These are phyloP conservation scores for Penicillium occitanis DNA, from an alignment of 2,329 filamentous ascomycete genomes.

Conservation along the genomic window DNA sequence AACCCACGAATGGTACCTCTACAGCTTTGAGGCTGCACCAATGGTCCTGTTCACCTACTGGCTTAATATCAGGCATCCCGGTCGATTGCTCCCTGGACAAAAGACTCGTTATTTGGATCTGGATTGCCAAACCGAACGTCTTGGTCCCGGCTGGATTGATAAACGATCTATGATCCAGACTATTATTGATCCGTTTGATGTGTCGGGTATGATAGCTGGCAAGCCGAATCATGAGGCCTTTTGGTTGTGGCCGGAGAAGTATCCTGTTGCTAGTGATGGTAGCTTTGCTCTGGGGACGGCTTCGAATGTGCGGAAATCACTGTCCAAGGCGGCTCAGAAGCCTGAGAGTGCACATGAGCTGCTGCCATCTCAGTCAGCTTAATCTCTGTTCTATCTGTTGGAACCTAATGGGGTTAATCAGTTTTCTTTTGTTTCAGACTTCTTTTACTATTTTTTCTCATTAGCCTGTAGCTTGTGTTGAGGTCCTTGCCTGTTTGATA, in stretches of 20 bases:
- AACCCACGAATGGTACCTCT: conserved; percentile 40
- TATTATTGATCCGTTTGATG: conserved; percentile 32
- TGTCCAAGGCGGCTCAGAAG: background rate
- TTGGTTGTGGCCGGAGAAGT: conserved; percentile 31
- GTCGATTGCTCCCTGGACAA: conserved; percentile 32
- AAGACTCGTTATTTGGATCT: conserved; percentile 32
- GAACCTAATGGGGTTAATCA: too few relatives aligned
- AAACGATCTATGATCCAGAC: conserved; percentile 30
- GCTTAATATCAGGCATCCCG: conserved; percentile 40
- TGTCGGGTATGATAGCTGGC: conserved; percentile 29
- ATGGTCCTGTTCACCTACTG: conserved; percentile 39
- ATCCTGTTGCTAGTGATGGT: conserved; percentile 30
- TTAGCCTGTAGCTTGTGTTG: background rate
- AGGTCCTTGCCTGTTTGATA: background rate
- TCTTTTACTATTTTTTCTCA: background rate
- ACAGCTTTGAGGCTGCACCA: conserved; percentile 37
- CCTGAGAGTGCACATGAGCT: background rate
- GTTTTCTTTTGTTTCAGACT: background rate
- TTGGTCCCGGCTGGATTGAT: conserved; percentile 37
- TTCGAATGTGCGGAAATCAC: conserved; percentile 23
- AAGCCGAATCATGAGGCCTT: conserved; percentile 31
- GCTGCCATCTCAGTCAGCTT: background rate
- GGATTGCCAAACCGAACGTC: conserved; percentile 32
- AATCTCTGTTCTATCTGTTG: background rate
- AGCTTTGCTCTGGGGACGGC: conserved; percentile 30